These are phyloP conservation scores for Boeremia exigua DNA, from an alignment of 2,329 filamentous ascomycete species.

Conservation along the genomic window DNA sequence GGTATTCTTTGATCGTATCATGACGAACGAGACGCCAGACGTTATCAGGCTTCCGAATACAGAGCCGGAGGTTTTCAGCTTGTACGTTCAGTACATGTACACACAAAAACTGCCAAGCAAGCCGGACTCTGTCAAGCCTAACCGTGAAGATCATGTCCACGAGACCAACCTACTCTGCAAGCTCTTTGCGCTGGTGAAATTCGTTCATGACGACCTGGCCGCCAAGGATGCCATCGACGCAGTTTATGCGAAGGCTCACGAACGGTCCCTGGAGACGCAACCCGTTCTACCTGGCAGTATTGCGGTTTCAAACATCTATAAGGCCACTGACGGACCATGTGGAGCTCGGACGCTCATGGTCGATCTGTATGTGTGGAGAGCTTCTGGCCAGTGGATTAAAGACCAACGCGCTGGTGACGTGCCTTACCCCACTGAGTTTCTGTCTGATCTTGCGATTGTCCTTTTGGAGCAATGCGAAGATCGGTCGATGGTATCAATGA, in stretches of 20 bases:
- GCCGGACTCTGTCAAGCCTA: no score
- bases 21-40: no score
- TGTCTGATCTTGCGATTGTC: background rate
- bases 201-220: background rate
- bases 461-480: background rate
- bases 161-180: background rate
- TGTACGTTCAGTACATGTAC: background rate
- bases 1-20: background rate
- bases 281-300: background rate
- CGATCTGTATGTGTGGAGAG: background rate
- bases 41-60: background rate
- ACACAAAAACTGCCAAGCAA: background rate
- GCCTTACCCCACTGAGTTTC: background rate
- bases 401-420: background rate
- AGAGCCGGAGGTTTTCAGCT: background rate
- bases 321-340: background rate
- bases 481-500: background rate
- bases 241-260: background rate
- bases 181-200: background rate
- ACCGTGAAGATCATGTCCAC: background rate
- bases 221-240: background rate
- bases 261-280: background rate
- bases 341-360: background rate
- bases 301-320: background rate
- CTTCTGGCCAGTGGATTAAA: background rate